Conservation (phyloP, 768 basidiomycete genomes). For the Hysterangium stoloniferum region DNA sequence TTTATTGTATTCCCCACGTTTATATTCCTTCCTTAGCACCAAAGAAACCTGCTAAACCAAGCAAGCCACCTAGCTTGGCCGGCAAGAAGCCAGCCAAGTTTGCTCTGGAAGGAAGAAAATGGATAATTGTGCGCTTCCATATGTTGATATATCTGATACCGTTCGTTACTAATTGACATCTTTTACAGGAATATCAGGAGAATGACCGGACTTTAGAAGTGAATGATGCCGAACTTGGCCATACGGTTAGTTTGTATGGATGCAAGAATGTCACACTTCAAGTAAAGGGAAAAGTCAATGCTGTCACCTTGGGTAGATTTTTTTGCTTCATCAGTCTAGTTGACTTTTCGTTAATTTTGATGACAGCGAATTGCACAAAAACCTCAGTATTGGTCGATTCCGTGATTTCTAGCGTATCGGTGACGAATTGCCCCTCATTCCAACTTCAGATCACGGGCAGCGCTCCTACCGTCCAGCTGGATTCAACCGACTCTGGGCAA, state of each 20-base stretch:
- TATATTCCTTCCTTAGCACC: slow-evolving; percentile 12
- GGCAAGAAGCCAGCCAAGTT: slow-evolving; percentile 92
- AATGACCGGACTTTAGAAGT: slow-evolving; percentile 65
- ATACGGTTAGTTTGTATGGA: slow-evolving; percentile 81
- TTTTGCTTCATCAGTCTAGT: background rate
- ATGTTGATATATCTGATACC: slow-evolving; percentile 19
- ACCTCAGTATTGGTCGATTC: slow-evolving; percentile 85
- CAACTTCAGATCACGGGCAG: slow-evolving; percentile 83
- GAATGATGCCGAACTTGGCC: slow-evolving; percentile 68
- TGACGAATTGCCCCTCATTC: slow-evolving; percentile 92
- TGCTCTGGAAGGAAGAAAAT: slow-evolving; percentile 86
- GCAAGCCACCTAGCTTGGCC: slow-evolving; percentile 74
- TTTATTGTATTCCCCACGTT: background rate
- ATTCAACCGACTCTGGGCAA: slow-evolving; percentile 92
- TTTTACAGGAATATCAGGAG: slow-evolving; percentile 83
- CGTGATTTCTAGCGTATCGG: slow-evolving; percentile 82
- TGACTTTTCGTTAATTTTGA: background rate
- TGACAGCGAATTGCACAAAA: slow-evolving; percentile 77
- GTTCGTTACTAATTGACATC: slow-evolving; percentile 22
- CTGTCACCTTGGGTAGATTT: slow-evolving; percentile 73
- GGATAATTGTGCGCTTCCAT: slow-evolving; percentile 64
- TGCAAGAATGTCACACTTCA: slow-evolving; percentile 82
- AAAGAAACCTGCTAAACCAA: slow-evolving; percentile 71
- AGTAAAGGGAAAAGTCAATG: slow-evolving; percentile 92
- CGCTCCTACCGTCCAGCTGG: slow-evolving; percentile 88